Conservation (phyloP, 345 rosid species). For the Pseudoturritis turrita region DNA sequence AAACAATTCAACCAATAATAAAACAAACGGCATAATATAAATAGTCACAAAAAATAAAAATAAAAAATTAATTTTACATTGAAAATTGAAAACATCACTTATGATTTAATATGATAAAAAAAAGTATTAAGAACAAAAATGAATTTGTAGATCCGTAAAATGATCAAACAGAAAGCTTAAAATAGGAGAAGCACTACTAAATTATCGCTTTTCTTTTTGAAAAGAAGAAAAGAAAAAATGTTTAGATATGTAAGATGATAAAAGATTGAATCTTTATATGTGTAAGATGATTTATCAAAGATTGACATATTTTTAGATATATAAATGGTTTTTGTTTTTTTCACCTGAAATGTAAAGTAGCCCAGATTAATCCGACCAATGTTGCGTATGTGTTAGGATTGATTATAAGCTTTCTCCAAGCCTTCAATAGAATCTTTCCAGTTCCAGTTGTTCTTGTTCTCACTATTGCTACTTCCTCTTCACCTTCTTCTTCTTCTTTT, state of each 20-base stretch:
- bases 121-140: background rate
- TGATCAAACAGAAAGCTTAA: slow-evolving; percentile 12
- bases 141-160: background rate
- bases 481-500: slow-evolving; percentile 46
- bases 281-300: background rate
- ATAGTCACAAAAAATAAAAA: too few relatives aligned
- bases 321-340: background rate
- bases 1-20: too few relatives aligned
- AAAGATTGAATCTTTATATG: slow-evolving; percentile 7
- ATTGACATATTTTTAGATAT: background rate
- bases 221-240: background rate
- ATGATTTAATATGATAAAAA: background rate
- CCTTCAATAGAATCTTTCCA: slow-evolving; percentile 46
- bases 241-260: background rate
- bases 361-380: slow-evolving; percentile 65
- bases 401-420: slow-evolving; percentile 55
- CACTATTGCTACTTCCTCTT: slow-evolving; percentile 34
- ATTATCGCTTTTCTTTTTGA: background rate
- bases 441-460: slow-evolving; percentile 37
- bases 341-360: slow-evolving; percentile 74
- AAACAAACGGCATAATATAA: too few relatives aligned
- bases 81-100: too few relatives aligned
- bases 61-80: too few relatives aligned
- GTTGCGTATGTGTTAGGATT: slow-evolving; percentile 90
- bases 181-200: slow-evolving; percentile 11